These are phyloP conservation scores for Phaffia tasmanica DNA, from an alignment of 768 basidiomycete species.

Conservation along the genomic window DNA sequence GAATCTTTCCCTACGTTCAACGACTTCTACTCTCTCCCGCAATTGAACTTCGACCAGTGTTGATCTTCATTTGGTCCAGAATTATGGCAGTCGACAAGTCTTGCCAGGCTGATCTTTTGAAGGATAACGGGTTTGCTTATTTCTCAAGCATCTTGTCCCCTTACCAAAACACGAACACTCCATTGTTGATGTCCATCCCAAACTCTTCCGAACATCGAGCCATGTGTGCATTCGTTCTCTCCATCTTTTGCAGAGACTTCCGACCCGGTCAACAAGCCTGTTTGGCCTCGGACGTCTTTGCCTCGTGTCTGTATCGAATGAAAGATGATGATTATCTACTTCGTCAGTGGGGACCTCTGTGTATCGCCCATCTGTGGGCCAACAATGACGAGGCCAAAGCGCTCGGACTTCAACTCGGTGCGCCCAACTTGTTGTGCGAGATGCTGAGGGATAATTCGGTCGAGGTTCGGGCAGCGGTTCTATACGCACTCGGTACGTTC, in stretches of 20 bases:
- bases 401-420: conserved; percentile 23
- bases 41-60: conserved; percentile 85
- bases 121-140: conserved; percentile 50
- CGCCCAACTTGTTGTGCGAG: conserved; percentile 25
- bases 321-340: conserved; percentile 85
- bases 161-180: conserved; percentile 45
- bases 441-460: conserved; percentile 71
- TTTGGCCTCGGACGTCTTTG: conserved; percentile 56
- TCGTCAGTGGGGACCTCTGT: conserved; percentile 85
- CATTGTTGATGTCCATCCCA: conserved; percentile 48
- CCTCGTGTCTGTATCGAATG: conserved; percentile 70
- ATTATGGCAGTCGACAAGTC: conserved; percentile 92
- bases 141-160: conserved; percentile 38
- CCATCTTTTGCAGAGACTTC: conserved; percentile 79
- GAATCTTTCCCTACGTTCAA: conserved; percentile 97
- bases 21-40: conserved; percentile 91
- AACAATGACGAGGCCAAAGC: conserved; percentile 80
- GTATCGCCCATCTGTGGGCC: conserved; percentile 85
- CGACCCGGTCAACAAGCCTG: conserved; percentile 78
- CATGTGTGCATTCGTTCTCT: conserved; percentile 95
- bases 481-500: conserved; percentile 86
- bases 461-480: conserved; percentile 80
- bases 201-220: conserved; percentile 92
- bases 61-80: conserved; percentile 98
- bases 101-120: conserved; percentile 80